phyloP scores from a whole-genome alignment of 306 rosid species.

The Malus orientalis region DNA sequence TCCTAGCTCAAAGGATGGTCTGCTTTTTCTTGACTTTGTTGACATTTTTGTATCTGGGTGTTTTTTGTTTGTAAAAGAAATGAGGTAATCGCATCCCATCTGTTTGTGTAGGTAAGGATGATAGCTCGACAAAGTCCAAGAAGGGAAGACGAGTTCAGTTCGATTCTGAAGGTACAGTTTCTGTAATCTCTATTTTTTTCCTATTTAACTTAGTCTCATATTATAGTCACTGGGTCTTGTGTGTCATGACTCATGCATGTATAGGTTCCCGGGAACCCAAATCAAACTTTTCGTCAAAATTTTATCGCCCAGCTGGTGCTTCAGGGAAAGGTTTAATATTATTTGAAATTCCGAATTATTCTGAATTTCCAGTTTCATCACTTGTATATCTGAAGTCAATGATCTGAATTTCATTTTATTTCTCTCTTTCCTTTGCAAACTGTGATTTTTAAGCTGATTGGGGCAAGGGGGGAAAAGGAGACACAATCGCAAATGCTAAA shows the following conservation, averaged over 20 bases:
- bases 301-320: constrained; percentile 31
- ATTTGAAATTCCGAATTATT: background rate
- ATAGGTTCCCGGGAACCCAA: constrained; percentile 29
- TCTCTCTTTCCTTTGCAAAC: background rate
- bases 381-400: background rate
- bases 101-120: constrained; percentile 52
- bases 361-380: constrained; percentile 6
- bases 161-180: constrained; percentile 39
- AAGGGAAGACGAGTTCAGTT: constrained; percentile 77
- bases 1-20: constrained; percentile 19
- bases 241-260: background rate
- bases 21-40: background rate
- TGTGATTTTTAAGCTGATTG: constrained; percentile 25
- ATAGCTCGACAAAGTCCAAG: constrained; percentile 51
- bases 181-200: background rate
- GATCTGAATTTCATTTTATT: background rate
- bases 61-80: background rate
- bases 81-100: background rate
- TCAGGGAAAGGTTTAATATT: constrained; percentile 29
- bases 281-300: constrained; percentile 15
- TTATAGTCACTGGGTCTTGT: background rate
- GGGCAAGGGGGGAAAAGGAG: constrained; percentile 56
- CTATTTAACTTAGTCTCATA: background rate
- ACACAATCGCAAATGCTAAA: constrained; percentile 34
- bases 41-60: background rate